Evolutionary conservation across 225 moss, liverwort and hornwort genomes (phyloP).

Genomic region (Physcomitrellopsis africana): DNA sequence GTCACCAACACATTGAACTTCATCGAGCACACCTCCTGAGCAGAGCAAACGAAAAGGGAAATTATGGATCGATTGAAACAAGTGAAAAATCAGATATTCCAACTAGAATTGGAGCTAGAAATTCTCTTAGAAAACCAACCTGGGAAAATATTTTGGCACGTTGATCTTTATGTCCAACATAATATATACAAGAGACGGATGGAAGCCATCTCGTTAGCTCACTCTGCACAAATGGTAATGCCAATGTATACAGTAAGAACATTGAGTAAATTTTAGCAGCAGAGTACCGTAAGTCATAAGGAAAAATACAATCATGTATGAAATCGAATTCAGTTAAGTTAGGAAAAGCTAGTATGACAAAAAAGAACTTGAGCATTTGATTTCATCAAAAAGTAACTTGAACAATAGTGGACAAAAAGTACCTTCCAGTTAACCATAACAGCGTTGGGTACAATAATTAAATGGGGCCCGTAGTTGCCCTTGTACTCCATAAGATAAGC

Average conservation of each 20-base stretch:
- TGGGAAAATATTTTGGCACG: constrained; percentile 91
- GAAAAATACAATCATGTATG: too few species aligned
- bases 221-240: constrained; percentile 63
- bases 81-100: too few species aligned
- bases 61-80: constrained; percentile 13
- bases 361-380: neutral
- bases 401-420: constrained; percentile 13
- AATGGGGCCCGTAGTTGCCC: constrained; percentile 99
- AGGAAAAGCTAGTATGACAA: constrained; percentile 1
- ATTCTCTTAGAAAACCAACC: constrained; percentile 43
- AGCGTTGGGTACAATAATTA: constrained; percentile 98
- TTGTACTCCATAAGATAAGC: constrained; percentile 99
- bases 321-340: too few species aligned
- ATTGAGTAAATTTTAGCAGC: neutral
- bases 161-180: constrained; percentile 96
- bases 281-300: neutral
- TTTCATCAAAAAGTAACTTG: neutral
- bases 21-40: constrained; percentile 93
- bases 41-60: constrained; percentile 22
- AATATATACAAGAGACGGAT: constrained; percentile 97
- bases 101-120: constrained; percentile 5
- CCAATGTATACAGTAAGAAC: constrained; percentile 6
- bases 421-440: constrained; percentile 99
- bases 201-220: constrained; percentile 96
- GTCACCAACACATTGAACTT: constrained; percentile 98